Base-by-base conservation (phyloP, 495 filamentous ascomycete genomes). In the Penicillium samsonianum region DNA sequence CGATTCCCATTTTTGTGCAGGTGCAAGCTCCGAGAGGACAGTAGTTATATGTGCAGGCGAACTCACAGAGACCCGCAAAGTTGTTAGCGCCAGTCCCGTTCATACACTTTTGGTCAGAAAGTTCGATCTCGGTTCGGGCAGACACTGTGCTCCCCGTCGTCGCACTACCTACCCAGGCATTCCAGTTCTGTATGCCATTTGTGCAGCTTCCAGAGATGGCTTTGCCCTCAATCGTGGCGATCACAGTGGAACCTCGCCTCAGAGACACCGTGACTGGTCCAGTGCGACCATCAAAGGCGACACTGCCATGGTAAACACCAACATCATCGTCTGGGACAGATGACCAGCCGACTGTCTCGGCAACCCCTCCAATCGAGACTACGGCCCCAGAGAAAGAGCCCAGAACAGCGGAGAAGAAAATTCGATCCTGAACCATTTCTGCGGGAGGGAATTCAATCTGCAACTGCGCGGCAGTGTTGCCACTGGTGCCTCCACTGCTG, bases 41-140 rank as follows among this genome's bases (percentile, higher is more conserved):
- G 19, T 58, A 58, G 7, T 26, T 19, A 17, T 51, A 51, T 22
- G 1, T 12, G 17, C 55, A 58, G 0, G 55, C 16, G n/a, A 50
- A 58, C 9, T 26, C 26, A 37, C 55, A 58, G 0, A 58, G 46
- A 6, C 37, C 55, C 1, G 16, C 22, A 23, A 58, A 85, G 12
- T 65, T 56, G 6, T 78, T 87, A 65, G 88, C 86, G 54, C 88
- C 89, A 1, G 22, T 54, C 0, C 51, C 51, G 0, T 45, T 31
- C 2, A 37, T 20, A 7, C 51, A 45, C 5, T n/a, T 14, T 5
- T 45, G 43, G 1, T 45, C 43, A 4, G 37, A 16, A 6, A 38
- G 37, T 0, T 4, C 2, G 3, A 1, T 3, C 37, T 37, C 12
- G 10, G 37, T 0, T 17, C 5, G 3, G 1, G 3, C 3, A 2